Evolutionary conservation across 2,329 filamentous ascomycete genomes (phyloP).

Genomic region (Xylariaceae sp.): DNA sequence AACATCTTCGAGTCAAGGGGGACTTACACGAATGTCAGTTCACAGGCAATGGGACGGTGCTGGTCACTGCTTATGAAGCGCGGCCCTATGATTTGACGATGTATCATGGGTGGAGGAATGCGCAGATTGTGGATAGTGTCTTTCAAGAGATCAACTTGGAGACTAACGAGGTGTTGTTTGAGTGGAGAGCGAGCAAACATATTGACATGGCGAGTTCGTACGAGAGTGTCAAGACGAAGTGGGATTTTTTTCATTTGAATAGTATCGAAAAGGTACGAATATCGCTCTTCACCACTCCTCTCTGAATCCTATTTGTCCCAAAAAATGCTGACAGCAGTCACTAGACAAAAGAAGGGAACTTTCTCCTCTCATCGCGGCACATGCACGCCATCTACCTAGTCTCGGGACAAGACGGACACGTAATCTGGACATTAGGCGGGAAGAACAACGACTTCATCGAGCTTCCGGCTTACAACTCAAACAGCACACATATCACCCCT

Average conservation of each 20-base stretch:
- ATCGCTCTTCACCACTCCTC: too few relatives aligned
- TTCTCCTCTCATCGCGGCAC: conserved; percentile 13
- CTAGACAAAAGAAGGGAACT: conserved; percentile 12
- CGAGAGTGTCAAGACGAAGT: not conserved
- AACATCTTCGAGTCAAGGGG: conserved; percentile 11
- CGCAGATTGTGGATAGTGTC: conserved; percentile 6
- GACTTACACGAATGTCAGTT: conserved; percentile 15
- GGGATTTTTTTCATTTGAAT: conserved; percentile 15
- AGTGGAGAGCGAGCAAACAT: conserved; percentile 9
- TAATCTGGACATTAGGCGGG: conserved; percentile 15
- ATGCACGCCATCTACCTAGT: conserved; percentile 12
- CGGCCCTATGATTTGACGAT: not conserved
- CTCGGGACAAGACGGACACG: conserved; percentile 10
- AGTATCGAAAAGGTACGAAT: conserved; percentile 7
- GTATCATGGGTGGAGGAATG: not conserved
- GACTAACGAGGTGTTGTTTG: conserved; percentile 10
- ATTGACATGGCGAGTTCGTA: conserved; percentile 6
- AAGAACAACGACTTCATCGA: conserved; percentile 14
- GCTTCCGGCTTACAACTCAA: conserved; percentile 1
- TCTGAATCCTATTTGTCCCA: too few relatives aligned
- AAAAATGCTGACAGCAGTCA: not conserved
- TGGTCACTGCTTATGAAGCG: conserved; percentile 11
- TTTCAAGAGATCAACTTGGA: conserved; percentile 14
- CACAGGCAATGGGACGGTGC: conserved; percentile 10
- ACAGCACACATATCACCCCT: not conserved